phyloP scores from a whole-genome alignment of 2,329 filamentous ascomycete genomes.

The Moelleriella libera region DNA sequence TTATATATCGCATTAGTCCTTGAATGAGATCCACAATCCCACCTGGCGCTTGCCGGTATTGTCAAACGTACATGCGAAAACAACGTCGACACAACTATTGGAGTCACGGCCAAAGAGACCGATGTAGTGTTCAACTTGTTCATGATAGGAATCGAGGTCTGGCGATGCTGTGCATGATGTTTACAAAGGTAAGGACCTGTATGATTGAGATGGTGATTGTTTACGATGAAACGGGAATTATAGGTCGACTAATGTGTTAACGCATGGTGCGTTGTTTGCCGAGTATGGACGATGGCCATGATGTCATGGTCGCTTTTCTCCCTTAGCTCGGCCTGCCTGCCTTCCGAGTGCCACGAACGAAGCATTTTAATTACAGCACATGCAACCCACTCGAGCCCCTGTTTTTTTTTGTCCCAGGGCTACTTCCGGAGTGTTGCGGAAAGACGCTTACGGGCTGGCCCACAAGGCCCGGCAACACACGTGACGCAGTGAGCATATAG shows the following conservation, averaged over 20 bases:
- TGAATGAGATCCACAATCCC: background rate
- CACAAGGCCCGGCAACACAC: too few relatives aligned
- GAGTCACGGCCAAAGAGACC: slow-evolving; percentile 72
- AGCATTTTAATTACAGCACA: too few relatives aligned
- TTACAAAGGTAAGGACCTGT: background rate
- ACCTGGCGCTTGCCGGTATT: background rate
- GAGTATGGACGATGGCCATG: background rate
- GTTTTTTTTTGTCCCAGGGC: too few relatives aligned
- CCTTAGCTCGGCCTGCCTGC: background rate
- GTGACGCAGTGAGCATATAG: too few relatives aligned
- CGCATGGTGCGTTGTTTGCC: background rate
- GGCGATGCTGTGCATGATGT: background rate
- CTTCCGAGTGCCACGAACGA: background rate
- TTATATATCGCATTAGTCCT: background rate
- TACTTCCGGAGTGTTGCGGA: too few relatives aligned
- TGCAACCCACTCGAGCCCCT: too few relatives aligned
- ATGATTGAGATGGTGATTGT: background rate
- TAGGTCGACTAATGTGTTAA: background rate
- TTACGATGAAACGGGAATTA: background rate
- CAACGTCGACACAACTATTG: slow-evolving; percentile 75
- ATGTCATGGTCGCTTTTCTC: background rate
- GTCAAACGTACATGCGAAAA: slow-evolving; percentile 59
- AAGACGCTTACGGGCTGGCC: too few relatives aligned
- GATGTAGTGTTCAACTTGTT: slow-evolving; percentile 61
- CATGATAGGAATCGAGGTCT: slow-evolving; percentile 15